A percentile compares a stretch with the other conserved stretches of the same genome.
Evolutionary conservation across 306 rosid species (phyloP).

Genomic region (Quercus robur): DNA sequence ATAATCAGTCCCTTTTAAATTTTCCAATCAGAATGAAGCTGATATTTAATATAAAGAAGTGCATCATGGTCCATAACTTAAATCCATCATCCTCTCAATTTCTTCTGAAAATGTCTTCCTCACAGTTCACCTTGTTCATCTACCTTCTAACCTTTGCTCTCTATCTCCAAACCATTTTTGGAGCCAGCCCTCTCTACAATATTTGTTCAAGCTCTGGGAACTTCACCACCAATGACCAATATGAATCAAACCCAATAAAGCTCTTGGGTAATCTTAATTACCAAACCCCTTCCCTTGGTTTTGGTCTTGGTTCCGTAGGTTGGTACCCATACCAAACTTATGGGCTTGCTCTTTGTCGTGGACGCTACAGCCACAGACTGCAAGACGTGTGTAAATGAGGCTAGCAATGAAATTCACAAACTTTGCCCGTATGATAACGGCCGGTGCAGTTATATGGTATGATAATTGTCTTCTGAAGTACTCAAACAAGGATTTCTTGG

Average conservation of each 20-base stretch:
- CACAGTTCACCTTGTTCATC: background rate
- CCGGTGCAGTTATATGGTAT: no score
- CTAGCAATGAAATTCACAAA: no score
- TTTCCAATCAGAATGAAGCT: background rate
- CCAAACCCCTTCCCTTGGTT: background rate
- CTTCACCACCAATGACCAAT: constrained; percentile 1
- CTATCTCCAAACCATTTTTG: background rate
- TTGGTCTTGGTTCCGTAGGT: background rate
- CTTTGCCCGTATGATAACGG: no score
- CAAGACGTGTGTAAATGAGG: no score
- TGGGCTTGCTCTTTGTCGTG: no score
- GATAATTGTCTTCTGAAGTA: no score
- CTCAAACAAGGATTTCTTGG: no score
- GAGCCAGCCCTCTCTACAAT: background rate
- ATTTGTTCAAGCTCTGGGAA: background rate
- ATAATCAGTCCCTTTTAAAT: background rate
- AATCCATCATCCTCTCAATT: no score
- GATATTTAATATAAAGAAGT: background rate
- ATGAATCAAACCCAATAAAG: background rate
- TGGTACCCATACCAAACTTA: no score
- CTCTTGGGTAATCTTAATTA: background rate
- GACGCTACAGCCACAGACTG: no score
- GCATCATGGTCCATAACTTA: background rate
- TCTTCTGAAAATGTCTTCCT: background rate
- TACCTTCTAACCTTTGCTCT: background rate